Conservation (phyloP, 805 yeast genomes). For the Blastobotrys peoriensis region DNA sequence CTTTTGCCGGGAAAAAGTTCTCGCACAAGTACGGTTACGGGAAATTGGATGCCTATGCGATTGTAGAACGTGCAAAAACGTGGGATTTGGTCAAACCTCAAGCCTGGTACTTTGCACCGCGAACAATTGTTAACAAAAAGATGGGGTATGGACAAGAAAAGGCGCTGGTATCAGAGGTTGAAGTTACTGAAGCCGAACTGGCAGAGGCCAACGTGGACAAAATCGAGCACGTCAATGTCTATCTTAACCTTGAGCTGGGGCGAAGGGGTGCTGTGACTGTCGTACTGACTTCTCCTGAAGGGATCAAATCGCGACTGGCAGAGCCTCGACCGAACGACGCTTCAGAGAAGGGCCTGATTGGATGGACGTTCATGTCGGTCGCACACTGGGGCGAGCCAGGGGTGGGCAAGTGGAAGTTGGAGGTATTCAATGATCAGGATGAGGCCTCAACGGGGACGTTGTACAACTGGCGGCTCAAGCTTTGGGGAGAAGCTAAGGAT, state of each 20-base stretch:
- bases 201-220: slow-evolving; percentile 54
- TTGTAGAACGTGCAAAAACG: slow-evolving; percentile 64
- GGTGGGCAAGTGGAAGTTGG: slow-evolving; percentile 74
- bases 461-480: slow-evolving; percentile 64
- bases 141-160: slow-evolving; percentile 12
- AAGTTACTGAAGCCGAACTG: slow-evolving; percentile 45
- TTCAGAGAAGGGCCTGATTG: slow-evolving; percentile 50
- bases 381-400: slow-evolving; percentile 94
- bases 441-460: slow-evolving; percentile 31
- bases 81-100: slow-evolving; percentile 91
- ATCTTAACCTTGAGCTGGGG: slow-evolving; percentile 60
- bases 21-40: slow-evolving; percentile 93
- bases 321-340: slow-evolving; percentile 56
- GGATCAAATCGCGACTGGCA: slow-evolving; percentile 69
- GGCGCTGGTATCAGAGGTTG: slow-evolving; percentile 13
- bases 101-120: slow-evolving; percentile 62
- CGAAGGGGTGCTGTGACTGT: slow-evolving; percentile 67
- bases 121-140: slow-evolving; percentile 30
- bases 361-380: slow-evolving; percentile 96
- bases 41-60: slow-evolving; percentile 70
- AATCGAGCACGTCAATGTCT: slow-evolving; percentile 81
- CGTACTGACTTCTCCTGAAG: slow-evolving; percentile 66
- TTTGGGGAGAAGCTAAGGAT: slow-evolving; percentile 78
- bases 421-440: slow-evolving; percentile 39
- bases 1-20: slow-evolving; percentile 61